A percentile compares a stretch with the other conserved stretches of the same genome.
Evolutionary conservation across 169 alveolate species (phyloP).

Genomic region (Cryptosporidium viatorum): DNA sequence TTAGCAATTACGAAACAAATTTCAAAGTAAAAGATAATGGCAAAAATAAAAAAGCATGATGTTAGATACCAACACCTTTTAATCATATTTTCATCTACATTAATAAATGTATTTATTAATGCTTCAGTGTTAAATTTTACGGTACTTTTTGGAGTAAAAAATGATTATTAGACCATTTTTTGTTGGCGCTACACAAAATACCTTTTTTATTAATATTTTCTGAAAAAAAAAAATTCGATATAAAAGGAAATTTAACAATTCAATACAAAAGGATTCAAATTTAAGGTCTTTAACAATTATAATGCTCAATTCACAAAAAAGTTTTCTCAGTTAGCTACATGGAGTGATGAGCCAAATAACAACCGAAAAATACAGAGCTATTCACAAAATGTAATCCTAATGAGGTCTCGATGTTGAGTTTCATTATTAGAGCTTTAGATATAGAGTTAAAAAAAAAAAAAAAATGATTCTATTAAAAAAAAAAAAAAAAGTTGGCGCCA

Average conservation of each 20-base stretch:
- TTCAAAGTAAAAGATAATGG: background rate
- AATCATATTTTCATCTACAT: background rate
- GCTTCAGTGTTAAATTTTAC: background rate
- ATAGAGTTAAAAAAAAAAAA: background rate
- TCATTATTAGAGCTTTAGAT: background rate
- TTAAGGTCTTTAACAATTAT: background rate
- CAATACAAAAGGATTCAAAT: background rate
- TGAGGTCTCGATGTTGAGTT: background rate
- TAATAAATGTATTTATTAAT: background rate
- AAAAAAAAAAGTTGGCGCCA: slow-evolving; percentile 15
- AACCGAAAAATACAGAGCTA: too few relatives aligned
- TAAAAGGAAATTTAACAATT: background rate
- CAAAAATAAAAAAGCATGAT: background rate
- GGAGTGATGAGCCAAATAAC: background rate
- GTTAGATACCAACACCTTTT: background rate
- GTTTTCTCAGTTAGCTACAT: background rate
- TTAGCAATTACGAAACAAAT: background rate
- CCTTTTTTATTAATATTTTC: background rate
- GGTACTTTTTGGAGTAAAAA: background rate
- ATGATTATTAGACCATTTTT: background rate
- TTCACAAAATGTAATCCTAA: background rate
- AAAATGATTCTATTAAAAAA: too few relatives aligned
- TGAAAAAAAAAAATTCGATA: background rate
- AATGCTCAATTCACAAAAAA: background rate
- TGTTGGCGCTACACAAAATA: background rate